phyloP scores from a whole-genome alignment of 768 basidiomycete species.

The Russula sp. region DNA sequence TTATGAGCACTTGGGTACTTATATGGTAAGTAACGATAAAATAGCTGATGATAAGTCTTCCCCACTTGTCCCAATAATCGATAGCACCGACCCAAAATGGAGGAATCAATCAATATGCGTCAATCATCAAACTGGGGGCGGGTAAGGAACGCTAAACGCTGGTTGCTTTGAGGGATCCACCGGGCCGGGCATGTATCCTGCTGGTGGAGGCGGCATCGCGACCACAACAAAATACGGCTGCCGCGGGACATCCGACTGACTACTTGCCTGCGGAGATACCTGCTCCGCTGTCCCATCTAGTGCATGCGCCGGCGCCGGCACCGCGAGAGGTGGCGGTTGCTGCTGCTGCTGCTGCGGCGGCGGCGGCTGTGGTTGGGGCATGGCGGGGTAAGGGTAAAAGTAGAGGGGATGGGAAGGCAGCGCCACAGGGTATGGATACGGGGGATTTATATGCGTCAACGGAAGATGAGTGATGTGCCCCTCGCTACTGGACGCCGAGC shows the following conservation, averaged over 20 bases:
- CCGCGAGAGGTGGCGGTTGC: no score
- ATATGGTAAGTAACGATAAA: constrained; percentile 1
- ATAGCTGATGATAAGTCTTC: constrained; percentile 1
- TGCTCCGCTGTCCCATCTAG: neutral
- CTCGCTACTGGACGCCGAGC: constrained; percentile 16
- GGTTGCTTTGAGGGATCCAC: constrained; percentile 7
- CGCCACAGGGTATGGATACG: constrained; percentile 8
- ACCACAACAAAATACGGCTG: constrained; percentile 17
- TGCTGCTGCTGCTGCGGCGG: neutral
- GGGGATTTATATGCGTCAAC: neutral
- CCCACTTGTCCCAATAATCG: neutral
- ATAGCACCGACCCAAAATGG: neutral
- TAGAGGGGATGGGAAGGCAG: constrained; percentile 15
- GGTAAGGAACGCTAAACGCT: neutral
- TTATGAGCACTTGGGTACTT: neutral
- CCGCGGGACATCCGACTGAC: neutral
- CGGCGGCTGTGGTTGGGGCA: neutral
- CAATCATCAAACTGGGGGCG: constrained; percentile 5
- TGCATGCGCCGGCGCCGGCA: neutral
- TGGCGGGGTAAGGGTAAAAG: constrained; percentile 10
- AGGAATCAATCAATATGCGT: no score
- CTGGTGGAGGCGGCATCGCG: constrained; percentile 13
- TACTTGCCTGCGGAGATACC: constrained; percentile 7
- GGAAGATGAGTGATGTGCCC: constrained; percentile 1
- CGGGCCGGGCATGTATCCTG: neutral